These are phyloP conservation scores for Panus rudis DNA, from an alignment of 768 basidiomycete species.

Conservation along the genomic window DNA sequence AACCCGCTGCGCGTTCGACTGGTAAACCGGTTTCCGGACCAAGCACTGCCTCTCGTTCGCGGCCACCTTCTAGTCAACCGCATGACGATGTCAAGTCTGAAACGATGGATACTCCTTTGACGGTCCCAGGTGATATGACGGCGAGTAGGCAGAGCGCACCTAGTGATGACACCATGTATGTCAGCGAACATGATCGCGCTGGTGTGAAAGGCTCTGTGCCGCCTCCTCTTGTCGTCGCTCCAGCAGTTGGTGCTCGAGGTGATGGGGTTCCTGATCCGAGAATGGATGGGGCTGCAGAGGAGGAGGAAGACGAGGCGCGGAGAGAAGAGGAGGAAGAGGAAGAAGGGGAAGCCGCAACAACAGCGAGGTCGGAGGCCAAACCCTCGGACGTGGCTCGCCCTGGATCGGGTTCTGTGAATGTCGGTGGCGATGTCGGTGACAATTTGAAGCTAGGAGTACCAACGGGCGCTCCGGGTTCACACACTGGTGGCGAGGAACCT, in stretches of 20 bases:
- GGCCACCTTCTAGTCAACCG: background rate
- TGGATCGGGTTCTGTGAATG: too few species aligned
- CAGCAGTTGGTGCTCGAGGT: background rate
- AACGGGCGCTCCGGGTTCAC: too few species aligned
- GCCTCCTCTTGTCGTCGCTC: slow-evolving; percentile 9
- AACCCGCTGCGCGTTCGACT: too few species aligned
- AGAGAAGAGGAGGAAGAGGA: slow-evolving; percentile 19
- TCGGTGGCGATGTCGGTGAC: too few species aligned
- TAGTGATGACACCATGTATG: slow-evolving; percentile 51
- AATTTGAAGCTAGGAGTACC: too few species aligned
- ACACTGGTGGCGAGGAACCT: too few species aligned
- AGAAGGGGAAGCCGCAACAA: background rate
- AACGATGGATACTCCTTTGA: slow-evolving; percentile 45
- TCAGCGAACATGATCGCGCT: slow-evolving; percentile 24
- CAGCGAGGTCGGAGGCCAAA: background rate
- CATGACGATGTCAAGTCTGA: slow-evolving; percentile 41
- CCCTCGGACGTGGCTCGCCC: too few species aligned
- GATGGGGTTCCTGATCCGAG: slow-evolving; percentile 2
- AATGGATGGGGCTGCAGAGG: slow-evolving; percentile 17
- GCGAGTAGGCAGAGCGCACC: slow-evolving; percentile 49
- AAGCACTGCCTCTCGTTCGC: background rate
- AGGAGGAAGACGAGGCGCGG: slow-evolving; percentile 5
- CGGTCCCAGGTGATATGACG: too few species aligned
- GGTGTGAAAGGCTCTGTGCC: slow-evolving; percentile 19
- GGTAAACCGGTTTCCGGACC: too few species aligned